Conservation (phyloP, 1,139 yeast species). For the Pichiaceae sp. region DNA sequence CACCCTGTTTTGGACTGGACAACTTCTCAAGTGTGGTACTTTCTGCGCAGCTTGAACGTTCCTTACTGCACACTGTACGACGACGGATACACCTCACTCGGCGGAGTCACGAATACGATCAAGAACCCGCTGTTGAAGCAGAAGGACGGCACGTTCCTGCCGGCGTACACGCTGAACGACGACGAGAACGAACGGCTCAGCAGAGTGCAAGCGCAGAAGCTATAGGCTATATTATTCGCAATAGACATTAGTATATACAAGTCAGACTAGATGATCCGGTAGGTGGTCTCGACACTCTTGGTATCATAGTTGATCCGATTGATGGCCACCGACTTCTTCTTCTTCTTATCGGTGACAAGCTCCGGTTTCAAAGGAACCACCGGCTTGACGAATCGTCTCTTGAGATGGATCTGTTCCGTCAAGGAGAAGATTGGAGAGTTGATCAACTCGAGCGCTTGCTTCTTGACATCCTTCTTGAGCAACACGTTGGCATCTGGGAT, state of each 20-base stretch:
- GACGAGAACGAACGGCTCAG: constrained; percentile 53
- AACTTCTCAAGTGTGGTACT: constrained; percentile 71
- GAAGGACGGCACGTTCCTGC: constrained; percentile 31
- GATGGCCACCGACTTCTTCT: constrained; percentile 27
- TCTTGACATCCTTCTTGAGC: constrained; percentile 25
- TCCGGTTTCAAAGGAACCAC: constrained; percentile 27
- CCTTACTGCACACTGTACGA: constrained; percentile 65
- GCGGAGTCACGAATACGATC: constrained; percentile 60
- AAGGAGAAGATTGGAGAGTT: constrained; percentile 30
- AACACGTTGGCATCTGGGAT: constrained; percentile 16
- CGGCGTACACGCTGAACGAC: constrained; percentile 59
- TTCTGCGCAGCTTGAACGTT: constrained; percentile 30
- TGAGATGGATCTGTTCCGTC: constrained; percentile 30
- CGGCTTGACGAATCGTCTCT: constrained; percentile 33
- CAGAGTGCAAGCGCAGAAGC: constrained; percentile 17
- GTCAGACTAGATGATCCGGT: constrained; percentile 24
- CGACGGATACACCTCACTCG: constrained; percentile 72
- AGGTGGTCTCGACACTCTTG: constrained; percentile 32
- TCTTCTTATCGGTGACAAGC: constrained; percentile 19
- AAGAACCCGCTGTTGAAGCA: constrained; percentile 52
- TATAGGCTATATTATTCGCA: not conserved
- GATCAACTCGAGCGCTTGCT: constrained; percentile 26
- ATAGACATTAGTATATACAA: not conserved
- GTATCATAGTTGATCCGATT: constrained; percentile 43
- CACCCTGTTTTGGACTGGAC: constrained; percentile 84